These are phyloP conservation scores for Linnemannia hyalina DNA, from an alignment of 192 early-diverging fungal species.

Conservation along the genomic window DNA sequence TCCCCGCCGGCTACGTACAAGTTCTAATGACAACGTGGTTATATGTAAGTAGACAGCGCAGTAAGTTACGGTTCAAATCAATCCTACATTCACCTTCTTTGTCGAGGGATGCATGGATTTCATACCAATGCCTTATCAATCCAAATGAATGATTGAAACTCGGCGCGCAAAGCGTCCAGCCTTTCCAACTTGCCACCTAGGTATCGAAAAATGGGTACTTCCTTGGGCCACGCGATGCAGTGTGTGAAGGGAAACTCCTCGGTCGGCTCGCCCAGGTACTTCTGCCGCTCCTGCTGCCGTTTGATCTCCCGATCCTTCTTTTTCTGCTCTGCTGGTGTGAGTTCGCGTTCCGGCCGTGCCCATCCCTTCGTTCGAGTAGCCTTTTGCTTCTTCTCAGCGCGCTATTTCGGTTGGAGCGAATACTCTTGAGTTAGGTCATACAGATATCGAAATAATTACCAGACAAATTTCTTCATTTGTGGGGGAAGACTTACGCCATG, in stretches of 20 bases:
- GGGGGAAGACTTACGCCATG: slow-evolving; percentile 19
- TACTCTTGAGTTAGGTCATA: no score
- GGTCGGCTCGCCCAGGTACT: slow-evolving; percentile 17
- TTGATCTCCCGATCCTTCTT: slow-evolving; percentile 23
- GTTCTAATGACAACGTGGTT: slow-evolving; percentile 1
- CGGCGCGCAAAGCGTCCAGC: slow-evolving; percentile 18
- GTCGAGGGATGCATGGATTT: not conserved
- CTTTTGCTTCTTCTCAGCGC: slow-evolving; percentile 9
- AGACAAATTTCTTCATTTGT: not conserved
- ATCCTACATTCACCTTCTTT: not conserved
- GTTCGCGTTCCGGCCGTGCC: slow-evolving; percentile 45
- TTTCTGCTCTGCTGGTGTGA: slow-evolving; percentile 31
- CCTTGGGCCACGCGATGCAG: slow-evolving; percentile 32
- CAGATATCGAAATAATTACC: not conserved
- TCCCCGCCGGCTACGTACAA: slow-evolving; percentile 22
- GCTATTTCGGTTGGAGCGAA: slow-evolving; percentile 11
- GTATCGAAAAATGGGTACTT: slow-evolving; percentile 8
- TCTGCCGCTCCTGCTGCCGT: slow-evolving; percentile 7
- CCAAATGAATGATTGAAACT: slow-evolving; percentile 46
- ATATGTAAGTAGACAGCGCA: not conserved
- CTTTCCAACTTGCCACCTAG: slow-evolving; percentile 27
- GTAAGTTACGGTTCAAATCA: not conserved
- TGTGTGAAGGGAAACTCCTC: slow-evolving; percentile 10
- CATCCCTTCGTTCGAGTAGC: slow-evolving; percentile 28
- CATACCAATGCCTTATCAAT: slow-evolving; percentile 30